Evolutionary conservation across 805 yeast genomes (phyloP), one percentile per base, ranked within the genome.

Genomic region (Metschnikowia baotianmanensis): DNA sequence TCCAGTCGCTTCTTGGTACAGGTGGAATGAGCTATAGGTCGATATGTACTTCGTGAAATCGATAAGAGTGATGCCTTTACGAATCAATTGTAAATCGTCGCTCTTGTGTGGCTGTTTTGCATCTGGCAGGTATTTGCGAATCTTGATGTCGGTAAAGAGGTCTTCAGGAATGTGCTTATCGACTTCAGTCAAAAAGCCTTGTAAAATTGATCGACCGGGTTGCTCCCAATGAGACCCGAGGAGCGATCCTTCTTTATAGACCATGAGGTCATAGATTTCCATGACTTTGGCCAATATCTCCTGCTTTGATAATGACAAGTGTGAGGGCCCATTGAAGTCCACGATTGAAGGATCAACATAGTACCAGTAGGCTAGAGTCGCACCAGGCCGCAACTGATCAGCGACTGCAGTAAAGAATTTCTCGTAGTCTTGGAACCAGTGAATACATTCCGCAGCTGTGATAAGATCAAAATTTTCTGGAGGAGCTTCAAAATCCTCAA

Each of bases 141-240:
- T 59, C 20, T 26, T 49, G 12, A 66, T 45, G 43, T 79, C 73
- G 1, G 55, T 48, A 56, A 72, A 85, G 11, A 53, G 43, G 2
- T 60, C 65, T 0, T 39, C 20, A 2, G 83, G 80, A 3, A 69
- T 65, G 18, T 55, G 52, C n/a, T 74, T 51, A 25, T 65, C 57
- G 5, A 80, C 67, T 9, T 65, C 74, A 12, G 47, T 53, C 46
- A 75, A 69, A 42, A 71, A 54, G 6, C 63, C 47, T 37, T 81
- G 64, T 24, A 90, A 59, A 11, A 74, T 63, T 5, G 55, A 39
- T 34, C 95, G 68, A 0, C 96, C 97, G 0, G 95, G 93, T 50
- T 83, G 84, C 52, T 86, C 85, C 97, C 97, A 90, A 56, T 78
- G 78, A 0, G 81, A 80, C 0, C 90, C 90, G 33, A 83, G 57